Base-by-base conservation (phyloP, 192 early-diverging fungal species). In the Backusella sp. region DNA sequence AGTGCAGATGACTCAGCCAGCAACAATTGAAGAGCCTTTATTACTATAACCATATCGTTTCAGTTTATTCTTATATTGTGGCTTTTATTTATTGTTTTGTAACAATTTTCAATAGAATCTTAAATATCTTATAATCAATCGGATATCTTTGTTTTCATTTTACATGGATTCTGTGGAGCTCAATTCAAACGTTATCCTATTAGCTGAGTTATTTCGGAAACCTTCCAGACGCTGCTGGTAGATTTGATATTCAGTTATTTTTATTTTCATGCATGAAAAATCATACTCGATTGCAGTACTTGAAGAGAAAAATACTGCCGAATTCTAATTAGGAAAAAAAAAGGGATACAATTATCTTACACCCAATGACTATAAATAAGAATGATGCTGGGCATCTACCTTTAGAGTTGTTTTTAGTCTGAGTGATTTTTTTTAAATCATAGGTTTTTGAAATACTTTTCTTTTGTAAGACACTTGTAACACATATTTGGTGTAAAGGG, bases 21-120 rank as follows among this genome's bases (percentile, higher is more conserved):
- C 42, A 44, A 14, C 4, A 44, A 15, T 15, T 17, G 14, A 44
- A 32, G 11, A 39, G 0, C 1, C 2, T 0, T 39, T 39, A 39
- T 44, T 44, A 44, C 42, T 44, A 44, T 44, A 44, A 44, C 15
- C 42, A 44, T 17, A 44, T 44, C 42, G 53, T 56, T 56, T 56
- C 53, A 56, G 21, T n/a, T 56, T 56, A 44, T 44, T 44, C 42
- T 39, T 39, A 15, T 21, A 26, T 56, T 8, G 53, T 56, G 53
- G 53, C 53, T 56, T 56, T 56, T 56, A 56, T 56, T 56, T 56
- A 56, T 56, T 56, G 53, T 56, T 56, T 26, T 56, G n/a, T 21
- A 56, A 56, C 53, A 19, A 56, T 26, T 56, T 56, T 26, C 21
- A n/a, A 56, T 21, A 56, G 21, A 21, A 56, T 21, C 52, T 21